Percentiles rank a stretch among this genome's conserved stretches.
Conservation (phyloP, 208 protist species). For the Crithidia mellificae region DNA sequence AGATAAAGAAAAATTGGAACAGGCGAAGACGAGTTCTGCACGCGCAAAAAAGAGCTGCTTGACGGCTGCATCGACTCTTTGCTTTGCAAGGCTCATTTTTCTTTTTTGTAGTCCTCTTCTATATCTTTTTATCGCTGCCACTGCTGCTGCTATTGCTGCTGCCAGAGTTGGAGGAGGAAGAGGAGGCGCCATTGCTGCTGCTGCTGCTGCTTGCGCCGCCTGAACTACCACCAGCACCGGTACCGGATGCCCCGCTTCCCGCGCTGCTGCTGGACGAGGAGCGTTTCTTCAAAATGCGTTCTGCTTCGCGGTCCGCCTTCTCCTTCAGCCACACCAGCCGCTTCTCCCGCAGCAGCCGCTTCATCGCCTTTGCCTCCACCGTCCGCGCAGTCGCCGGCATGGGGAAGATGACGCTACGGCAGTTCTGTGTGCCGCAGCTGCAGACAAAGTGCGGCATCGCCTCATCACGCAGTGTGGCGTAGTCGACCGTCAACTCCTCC, state of each 20-base stretch:
- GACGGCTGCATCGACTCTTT: too few relatives aligned
- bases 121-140: conserved; percentile 2
- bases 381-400: conserved; percentile 67
- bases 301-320: conserved; percentile 73
- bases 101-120: too few relatives aligned
- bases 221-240: background rate
- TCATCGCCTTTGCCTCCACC: conserved; percentile 61
- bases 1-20: too few relatives aligned
- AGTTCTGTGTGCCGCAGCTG: conserved; percentile 83
- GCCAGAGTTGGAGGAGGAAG: conserved; percentile 18
- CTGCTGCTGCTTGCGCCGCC: background rate
- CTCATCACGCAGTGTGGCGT: conserved; percentile 80
- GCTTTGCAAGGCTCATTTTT: too few relatives aligned
- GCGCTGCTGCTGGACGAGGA: conserved; percentile 5
- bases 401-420: conserved; percentile 79
- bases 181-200: background rate
- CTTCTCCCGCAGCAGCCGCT: conserved; percentile 73
- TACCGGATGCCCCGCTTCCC: background rate
- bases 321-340: conserved; percentile 73
- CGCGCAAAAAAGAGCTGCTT: too few relatives aligned
- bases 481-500: conserved; percentile 90
- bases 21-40: too few relatives aligned
- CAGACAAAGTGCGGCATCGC: conserved; percentile 80
- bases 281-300: conserved; percentile 78
- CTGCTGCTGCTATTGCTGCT: conserved; percentile 3